Conservation (phyloP, 495 filamentous ascomycete genomes). For the Viridothelium virens region DNA sequence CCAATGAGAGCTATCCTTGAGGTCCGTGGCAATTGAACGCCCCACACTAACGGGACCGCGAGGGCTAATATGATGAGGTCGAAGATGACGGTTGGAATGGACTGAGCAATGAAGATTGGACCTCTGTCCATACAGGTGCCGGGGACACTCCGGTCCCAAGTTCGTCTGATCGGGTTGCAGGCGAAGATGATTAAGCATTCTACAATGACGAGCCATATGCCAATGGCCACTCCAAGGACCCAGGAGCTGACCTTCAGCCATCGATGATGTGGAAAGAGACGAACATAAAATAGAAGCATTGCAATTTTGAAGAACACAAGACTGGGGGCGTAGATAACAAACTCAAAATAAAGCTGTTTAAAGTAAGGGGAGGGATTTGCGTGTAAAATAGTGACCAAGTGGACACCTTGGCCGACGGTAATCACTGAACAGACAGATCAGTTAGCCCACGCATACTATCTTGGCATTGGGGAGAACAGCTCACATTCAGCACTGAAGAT, state of each 20-base stretch:
- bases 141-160: neutral
- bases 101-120: neutral
- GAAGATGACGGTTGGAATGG: constrained; percentile 1
- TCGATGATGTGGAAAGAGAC: constrained; percentile 1
- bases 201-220: neutral
- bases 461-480: neutral
- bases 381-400: neutral
- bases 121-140: neutral
- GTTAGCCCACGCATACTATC: neutral
- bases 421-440: neutral
- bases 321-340: constrained; percentile 1
- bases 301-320: constrained; percentile 8
- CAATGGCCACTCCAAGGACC: constrained; percentile 1
- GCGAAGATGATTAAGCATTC: neutral
- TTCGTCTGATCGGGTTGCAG: constrained; percentile 5
- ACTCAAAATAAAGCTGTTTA: constrained; percentile 2
- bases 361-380: neutral
- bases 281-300: constrained; percentile 3
- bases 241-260: constrained; percentile 1
- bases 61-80: constrained; percentile 1
- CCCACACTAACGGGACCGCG: constrained; percentile 5
- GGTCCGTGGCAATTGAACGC: neutral
- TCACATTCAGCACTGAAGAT: constrained; percentile 7
- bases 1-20: constrained; percentile 7
- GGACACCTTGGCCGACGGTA: constrained; percentile 6